Evolutionary conservation across 169 alveolate genomes (phyloP), one percentile per base, ranked within the genome.

Genomic region (Fabrea salina): DNA sequence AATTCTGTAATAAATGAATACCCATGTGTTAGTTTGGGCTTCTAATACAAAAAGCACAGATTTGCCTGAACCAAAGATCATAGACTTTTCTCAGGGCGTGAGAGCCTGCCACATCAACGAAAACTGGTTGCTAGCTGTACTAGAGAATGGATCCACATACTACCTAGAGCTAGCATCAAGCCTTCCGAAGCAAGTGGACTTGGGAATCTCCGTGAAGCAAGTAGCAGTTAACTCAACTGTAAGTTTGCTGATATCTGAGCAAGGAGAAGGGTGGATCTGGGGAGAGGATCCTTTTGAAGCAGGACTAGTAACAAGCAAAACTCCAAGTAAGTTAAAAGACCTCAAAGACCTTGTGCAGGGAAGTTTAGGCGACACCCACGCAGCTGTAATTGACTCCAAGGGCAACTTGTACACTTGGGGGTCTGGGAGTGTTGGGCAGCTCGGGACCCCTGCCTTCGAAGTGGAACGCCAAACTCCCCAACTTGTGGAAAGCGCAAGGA

Each of bases 351-450:
- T 47, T 16, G 19, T 47, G 19, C 59, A 58, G 4, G 33, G 25
- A 27, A 27, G 75, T n/a, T n/a, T 82, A 2, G 82, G 80, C 5
- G 67, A 40, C 5, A 61, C 61, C 16, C 88, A 82, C 54, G 88
- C 84, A 7, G 57, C 71, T 0, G 81, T 72, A 5, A 35, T 66
- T 6, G 80, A 68, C 22, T n/a, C 66, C 6, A 16, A 6, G n/a
- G 88, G 88, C 3, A 43, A 74, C 22, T 80, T 82, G 5, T 82
- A 22, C 59, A 74, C 88, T 1, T 82, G 88, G 84, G 88, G 88
- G 2, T 61, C 76, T 22, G 84, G 84, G 0, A 22, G 22, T n/a
- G 30, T 66, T 41, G 83, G 81, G 16, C 76, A 82, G 41, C 54
- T 82, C 5, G 88, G 88, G 27, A 30, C 59, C 6, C 54, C n/a